Percentiles rank a stretch among this genome's conserved stretches.
phyloP scores from a whole-genome alignment of 257 asterid species.

The Solanum gandarillasii region DNA sequence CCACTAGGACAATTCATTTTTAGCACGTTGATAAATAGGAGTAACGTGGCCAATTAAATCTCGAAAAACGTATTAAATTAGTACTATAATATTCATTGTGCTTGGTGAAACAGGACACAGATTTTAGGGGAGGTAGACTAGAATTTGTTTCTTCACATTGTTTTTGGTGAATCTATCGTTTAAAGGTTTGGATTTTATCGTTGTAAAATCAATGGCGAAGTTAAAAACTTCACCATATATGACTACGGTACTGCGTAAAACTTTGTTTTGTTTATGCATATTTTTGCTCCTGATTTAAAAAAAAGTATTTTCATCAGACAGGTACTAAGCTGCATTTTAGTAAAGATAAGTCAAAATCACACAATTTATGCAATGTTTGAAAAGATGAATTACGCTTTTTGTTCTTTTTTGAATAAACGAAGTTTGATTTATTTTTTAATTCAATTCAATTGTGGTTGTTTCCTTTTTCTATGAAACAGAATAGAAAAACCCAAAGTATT shows the following conservation, averaged over 20 bases:
- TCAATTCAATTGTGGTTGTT: background rate
- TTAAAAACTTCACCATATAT: background rate
- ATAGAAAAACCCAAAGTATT: background rate
- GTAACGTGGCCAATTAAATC: background rate
- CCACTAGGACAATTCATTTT: background rate
- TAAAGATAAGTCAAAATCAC: background rate
- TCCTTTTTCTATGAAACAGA: background rate
- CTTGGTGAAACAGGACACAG: background rate
- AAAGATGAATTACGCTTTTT: background rate
- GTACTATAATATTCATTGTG: background rate
- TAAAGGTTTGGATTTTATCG: background rate
- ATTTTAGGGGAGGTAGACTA: background rate
- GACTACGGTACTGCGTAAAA: background rate
- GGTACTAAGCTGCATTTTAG: background rate
- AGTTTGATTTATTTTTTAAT: background rate
- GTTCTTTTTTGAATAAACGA: background rate
- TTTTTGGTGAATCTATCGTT: background rate
- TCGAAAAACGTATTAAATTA: background rate
- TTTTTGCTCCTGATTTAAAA: background rate
- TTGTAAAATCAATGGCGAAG: background rate
- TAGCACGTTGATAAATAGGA: background rate
- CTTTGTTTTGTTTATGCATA: background rate
- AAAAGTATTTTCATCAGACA: background rate
- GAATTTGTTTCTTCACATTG: background rate
- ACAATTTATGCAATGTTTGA: background rate